Conservation (phyloP, 129 eudicot species). For the Heracleum sosnowskyi region DNA sequence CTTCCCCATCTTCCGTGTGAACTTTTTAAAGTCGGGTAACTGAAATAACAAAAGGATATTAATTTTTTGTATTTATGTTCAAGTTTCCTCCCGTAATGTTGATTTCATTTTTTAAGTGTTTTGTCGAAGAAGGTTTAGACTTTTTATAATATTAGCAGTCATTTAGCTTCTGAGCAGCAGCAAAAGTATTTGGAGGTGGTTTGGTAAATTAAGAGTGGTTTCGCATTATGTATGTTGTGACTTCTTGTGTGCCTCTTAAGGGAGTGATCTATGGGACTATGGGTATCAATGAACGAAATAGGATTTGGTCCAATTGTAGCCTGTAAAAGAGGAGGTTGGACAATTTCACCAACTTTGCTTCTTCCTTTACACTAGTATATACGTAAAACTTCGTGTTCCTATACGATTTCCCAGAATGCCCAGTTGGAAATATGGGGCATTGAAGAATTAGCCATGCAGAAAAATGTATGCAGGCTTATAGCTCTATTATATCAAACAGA, state of each 20-base stretch:
- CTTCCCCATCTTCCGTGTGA: background rate
- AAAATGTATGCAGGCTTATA: too few relatives aligned
- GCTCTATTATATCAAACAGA: background rate
- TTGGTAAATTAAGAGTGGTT: background rate
- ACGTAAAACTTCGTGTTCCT: background rate
- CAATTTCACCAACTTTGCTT: background rate
- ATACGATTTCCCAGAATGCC: too few relatives aligned
- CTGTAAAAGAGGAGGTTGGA: background rate
- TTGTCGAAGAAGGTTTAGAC: background rate
- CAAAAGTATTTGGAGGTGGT: background rate
- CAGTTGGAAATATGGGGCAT: too few relatives aligned
- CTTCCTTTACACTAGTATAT: background rate
- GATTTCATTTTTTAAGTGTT: background rate
- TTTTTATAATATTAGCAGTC: background rate
- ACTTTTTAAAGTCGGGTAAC: background rate
- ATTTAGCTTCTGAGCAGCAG: background rate
- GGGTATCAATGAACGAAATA: background rate
- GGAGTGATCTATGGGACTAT: background rate
- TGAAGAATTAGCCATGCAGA: too few relatives aligned
- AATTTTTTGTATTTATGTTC: too few relatives aligned
- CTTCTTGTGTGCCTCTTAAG: background rate
- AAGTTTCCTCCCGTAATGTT: background rate
- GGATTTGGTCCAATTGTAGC: background rate
- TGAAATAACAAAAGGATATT: background rate
- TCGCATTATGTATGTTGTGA: background rate